Percentiles rank a stretch among this genome's conserved stretches.
Evolutionary conservation across 306 rosid species (phyloP).

Genomic region (Pterocarpus santalinus): DNA sequence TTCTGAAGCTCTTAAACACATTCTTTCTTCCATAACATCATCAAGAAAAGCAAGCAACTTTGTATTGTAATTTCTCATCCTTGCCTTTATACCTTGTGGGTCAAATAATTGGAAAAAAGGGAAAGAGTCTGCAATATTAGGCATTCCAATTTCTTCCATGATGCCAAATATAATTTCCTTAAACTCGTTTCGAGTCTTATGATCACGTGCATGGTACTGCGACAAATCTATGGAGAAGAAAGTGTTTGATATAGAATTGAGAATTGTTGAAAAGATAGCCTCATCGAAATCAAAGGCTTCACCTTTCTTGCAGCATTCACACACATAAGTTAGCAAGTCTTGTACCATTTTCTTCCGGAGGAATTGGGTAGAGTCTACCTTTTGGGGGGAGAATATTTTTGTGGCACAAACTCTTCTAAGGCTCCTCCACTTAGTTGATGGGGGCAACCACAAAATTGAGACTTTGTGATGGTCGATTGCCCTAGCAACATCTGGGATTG

Average conservation of each 20-base stretch:
- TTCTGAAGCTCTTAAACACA: background rate
- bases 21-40: constrained; percentile 35
- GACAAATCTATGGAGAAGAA: constrained; percentile 45
- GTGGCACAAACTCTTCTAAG: constrained; percentile 32
- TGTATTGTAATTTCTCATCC: background rate
- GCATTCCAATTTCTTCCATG: constrained; percentile 46
- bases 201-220: background rate
- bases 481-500: background rate
- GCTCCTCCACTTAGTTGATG: constrained; percentile 33
- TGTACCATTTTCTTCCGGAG: constrained; percentile 13
- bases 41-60: constrained; percentile 24
- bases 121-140: constrained; percentile 55
- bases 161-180: constrained; percentile 38
- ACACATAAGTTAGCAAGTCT: constrained; percentile 4
- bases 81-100: constrained; percentile 35
- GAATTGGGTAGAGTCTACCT: constrained; percentile 15
- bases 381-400: constrained; percentile 26
- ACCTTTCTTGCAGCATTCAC: constrained; percentile 25
- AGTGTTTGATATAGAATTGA: constrained; percentile 2
- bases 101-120: constrained; percentile 48
- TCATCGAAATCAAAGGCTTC: constrained; percentile 42
- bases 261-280: constrained; percentile 32
- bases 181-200: constrained; percentile 13
- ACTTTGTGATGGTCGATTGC: constrained; percentile 9
- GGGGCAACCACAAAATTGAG: background rate